A percentile compares a stretch with the other conserved stretches of the same genome.
Conservation (phyloP, 2,329 filamentous ascomycete genomes). For the Pezicula radicicola region DNA sequence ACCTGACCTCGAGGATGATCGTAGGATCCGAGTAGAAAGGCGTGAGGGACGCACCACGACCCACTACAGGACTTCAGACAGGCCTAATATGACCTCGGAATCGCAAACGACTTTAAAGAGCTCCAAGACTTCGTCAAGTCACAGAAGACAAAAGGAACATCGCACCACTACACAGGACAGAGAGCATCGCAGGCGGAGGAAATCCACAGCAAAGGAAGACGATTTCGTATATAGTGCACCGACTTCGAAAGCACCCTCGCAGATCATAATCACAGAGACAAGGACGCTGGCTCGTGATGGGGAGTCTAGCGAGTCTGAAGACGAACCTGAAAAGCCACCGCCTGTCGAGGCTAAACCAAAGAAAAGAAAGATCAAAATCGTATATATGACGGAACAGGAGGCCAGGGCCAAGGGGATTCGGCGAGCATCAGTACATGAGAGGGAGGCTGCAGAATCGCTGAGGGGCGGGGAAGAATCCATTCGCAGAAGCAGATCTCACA, state of each 20-base stretch:
- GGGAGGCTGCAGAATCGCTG: constrained; percentile 6
- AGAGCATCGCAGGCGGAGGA: constrained; percentile 16
- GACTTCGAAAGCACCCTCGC: constrained; percentile 6
- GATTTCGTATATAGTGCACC: constrained; percentile 19
- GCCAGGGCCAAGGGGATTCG: constrained; percentile 7
- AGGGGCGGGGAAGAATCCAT: constrained; percentile 10
- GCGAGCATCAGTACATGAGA: not conserved
- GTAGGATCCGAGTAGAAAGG: constrained; percentile 24
- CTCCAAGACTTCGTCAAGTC: constrained; percentile 14
- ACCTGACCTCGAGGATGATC: constrained; percentile 15
- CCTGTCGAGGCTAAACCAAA: constrained; percentile 13
- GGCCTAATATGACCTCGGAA: constrained; percentile 21
- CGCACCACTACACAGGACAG: constrained; percentile 15
- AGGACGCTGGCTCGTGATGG: constrained; percentile 17
- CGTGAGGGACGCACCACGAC: constrained; percentile 15
- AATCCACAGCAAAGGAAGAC: constrained; percentile 14
- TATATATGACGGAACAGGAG: constrained; percentile 20
- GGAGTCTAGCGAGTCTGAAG: constrained; percentile 20
- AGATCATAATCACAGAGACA: constrained; percentile 13
- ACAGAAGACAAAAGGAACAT: constrained; percentile 17
- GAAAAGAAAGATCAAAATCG: constrained; percentile 21
- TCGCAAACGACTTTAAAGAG: constrained; percentile 19
- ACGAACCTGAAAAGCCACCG: constrained; percentile 3
- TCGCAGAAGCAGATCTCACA: constrained; percentile 16
- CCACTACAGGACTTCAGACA: constrained; percentile 9